Evolutionary conservation across 2,329 filamentous ascomycete species (phyloP).

Genomic region (Chalara sp.): DNA sequence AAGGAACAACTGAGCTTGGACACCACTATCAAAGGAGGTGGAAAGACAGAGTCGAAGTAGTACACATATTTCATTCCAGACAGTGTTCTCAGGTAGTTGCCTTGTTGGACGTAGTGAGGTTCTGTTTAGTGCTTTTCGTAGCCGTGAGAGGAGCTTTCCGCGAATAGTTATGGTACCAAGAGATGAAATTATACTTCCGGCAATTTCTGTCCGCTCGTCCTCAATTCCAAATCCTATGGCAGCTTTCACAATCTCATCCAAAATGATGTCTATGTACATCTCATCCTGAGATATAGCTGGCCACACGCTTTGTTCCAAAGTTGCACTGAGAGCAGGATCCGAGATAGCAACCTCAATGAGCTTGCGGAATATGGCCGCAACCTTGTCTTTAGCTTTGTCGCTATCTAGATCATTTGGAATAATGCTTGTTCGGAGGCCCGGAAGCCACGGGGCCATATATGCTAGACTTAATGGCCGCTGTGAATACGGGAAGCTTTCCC

Average conservation of each 20-base stretch:
- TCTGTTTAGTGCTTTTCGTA: slow-evolving; percentile 61
- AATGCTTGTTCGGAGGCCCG: slow-evolving; percentile 52
- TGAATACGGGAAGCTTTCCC: slow-evolving; percentile 62
- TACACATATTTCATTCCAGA: slow-evolving; percentile 64
- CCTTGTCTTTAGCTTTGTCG: slow-evolving; percentile 60
- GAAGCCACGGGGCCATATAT: slow-evolving; percentile 66
- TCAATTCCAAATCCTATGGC: slow-evolving; percentile 51
- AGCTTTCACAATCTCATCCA: slow-evolving; percentile 61
- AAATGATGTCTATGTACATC: slow-evolving; percentile 56
- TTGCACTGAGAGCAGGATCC: slow-evolving; percentile 51
- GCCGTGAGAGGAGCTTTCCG: slow-evolving; percentile 57
- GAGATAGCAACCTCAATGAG: slow-evolving; percentile 58
- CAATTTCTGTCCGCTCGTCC: slow-evolving; percentile 51
- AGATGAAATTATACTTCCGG: slow-evolving; percentile 56
- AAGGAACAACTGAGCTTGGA: slow-evolving; percentile 61
- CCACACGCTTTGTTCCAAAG: slow-evolving; percentile 61
- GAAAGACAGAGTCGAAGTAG: slow-evolving; percentile 60
- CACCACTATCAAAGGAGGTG: slow-evolving; percentile 60
- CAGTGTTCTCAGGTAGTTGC: slow-evolving; percentile 57
- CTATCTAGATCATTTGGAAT: slow-evolving; percentile 53
- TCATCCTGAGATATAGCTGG: slow-evolving; percentile 59
- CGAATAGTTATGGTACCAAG: slow-evolving; percentile 60
- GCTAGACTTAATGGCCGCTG: slow-evolving; percentile 60
- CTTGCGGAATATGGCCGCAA: slow-evolving; percentile 57
- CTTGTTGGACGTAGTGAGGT: slow-evolving; percentile 62